A percentile compares a stretch with the other conserved stretches of the same genome.
These are phyloP conservation scores for Emericellopsis cladophorae DNA, from an alignment of 2,329 filamentous ascomycete genomes.

Conservation along the genomic window DNA sequence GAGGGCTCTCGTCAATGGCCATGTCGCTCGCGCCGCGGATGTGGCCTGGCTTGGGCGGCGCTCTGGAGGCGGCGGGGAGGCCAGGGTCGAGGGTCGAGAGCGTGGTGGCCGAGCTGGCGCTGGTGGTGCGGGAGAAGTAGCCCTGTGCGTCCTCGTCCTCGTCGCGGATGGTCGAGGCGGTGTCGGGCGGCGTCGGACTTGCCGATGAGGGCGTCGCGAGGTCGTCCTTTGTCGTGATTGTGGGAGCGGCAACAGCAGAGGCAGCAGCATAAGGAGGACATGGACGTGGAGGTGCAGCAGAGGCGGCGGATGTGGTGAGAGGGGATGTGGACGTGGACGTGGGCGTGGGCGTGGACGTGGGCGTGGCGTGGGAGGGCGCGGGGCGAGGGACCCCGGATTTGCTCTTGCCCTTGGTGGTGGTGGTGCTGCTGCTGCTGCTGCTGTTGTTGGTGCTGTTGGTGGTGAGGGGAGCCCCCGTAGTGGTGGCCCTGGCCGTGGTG, in stretches of 20 bases:
- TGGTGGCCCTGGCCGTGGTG: slow-evolving; percentile 2
- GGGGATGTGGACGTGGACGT: slow-evolving; percentile 2
- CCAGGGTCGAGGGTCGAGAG: neutral
- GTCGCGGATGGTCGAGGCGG: neutral
- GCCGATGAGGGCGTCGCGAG: neutral
- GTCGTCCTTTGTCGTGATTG: no score
- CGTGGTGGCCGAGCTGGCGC: neutral
- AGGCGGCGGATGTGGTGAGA: neutral
- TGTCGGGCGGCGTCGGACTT: neutral
- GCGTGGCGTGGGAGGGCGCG: neutral
- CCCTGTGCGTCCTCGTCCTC: neutral
- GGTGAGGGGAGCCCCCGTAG: neutral
- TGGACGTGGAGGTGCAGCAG: no score
- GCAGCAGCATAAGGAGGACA: no score
- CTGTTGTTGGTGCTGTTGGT: slow-evolving; percentile 2
- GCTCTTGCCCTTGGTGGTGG: slow-evolving; percentile 1
- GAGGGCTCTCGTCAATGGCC: slow-evolving; percentile 27
- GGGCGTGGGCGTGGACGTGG: neutral
- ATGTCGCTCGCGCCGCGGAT: slow-evolving; percentile 1
- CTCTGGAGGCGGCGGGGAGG: neutral
- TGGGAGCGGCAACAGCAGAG: no score
- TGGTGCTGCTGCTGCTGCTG: neutral
- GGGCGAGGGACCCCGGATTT: neutral
- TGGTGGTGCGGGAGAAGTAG: slow-evolving; percentile 2
- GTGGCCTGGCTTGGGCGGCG: neutral